A percentile compares a stretch with the other conserved stretches of the same genome.
Evolutionary conservation across 805 yeast genomes (phyloP).

Genomic region (Barnettozyma pratensis): DNA sequence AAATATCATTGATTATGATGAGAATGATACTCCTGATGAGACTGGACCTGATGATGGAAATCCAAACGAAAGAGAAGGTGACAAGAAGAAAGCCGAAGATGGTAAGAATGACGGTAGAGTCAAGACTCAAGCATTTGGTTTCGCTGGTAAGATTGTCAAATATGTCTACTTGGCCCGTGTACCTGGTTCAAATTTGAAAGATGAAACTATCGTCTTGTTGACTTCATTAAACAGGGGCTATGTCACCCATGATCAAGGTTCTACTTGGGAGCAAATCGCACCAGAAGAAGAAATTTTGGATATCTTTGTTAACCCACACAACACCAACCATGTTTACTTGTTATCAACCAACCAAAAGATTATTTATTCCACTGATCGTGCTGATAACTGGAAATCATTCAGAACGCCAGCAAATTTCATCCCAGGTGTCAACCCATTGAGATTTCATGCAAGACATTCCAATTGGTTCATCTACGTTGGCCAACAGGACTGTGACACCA

Average conservation of each 20-base stretch:
- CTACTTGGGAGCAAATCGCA: conserved; percentile 25
- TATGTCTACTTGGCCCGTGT: conserved; percentile 54
- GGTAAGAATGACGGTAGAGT: conserved; percentile 32
- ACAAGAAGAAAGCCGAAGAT: conserved; percentile 28
- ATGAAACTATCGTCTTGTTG: conserved; percentile 61
- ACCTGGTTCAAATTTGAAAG: conserved; percentile 35
- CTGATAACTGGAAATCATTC: conserved; percentile 42
- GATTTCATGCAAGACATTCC: conserved; percentile 56
- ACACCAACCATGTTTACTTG: conserved; percentile 41
- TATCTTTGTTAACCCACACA: conserved; percentile 58
- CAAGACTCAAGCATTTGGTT: conserved; percentile 32
- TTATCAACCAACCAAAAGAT: conserved; percentile 24
- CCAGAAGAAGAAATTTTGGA: conserved; percentile 40
- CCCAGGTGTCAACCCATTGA: conserved; percentile 43
- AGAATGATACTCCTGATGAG: conserved; percentile 27
- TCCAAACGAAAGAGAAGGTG: conserved; percentile 31
- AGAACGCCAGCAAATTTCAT: conserved; percentile 44
- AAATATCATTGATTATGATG: conserved; percentile 22
- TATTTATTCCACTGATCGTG: conserved; percentile 69
- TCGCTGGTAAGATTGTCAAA: conserved; percentile 48
- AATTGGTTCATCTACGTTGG: conserved; percentile 68
- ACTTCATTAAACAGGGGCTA: conserved; percentile 48
- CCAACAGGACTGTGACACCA: conserved; percentile 43
- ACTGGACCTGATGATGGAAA: conserved; percentile 20
- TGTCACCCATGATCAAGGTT: conserved; percentile 55